phyloP scores from a whole-genome alignment of 805 yeast species.

The Candida gorgasii region DNA sequence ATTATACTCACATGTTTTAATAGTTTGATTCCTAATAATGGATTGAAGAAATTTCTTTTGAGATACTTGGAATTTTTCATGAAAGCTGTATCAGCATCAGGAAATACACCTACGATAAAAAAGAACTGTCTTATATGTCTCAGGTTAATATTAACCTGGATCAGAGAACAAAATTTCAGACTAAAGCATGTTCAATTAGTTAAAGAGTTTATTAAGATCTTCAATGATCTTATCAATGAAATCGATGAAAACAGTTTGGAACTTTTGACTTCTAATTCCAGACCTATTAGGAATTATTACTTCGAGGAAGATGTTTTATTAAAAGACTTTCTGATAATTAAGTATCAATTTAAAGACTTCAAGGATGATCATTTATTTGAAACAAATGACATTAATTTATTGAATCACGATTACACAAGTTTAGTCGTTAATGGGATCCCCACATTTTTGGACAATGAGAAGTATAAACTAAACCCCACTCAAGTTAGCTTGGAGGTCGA shows the following conservation, averaged over 20 bases:
- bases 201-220: constrained; percentile 15
- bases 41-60: constrained; percentile 10
- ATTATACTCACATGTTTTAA: constrained; percentile 24
- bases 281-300: constrained; percentile 53
- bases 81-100: background rate
- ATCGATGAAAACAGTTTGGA: constrained; percentile 1
- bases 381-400: constrained; percentile 21
- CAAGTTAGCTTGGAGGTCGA: constrained; percentile 10
- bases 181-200: constrained; percentile 15
- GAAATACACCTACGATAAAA: background rate
- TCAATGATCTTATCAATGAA: constrained; percentile 17
- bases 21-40: constrained; percentile 13
- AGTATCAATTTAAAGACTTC: constrained; percentile 58
- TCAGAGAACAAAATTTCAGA: constrained; percentile 46
- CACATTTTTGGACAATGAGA: constrained; percentile 14
- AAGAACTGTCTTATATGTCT: constrained; percentile 23
- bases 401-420: constrained; percentile 23
- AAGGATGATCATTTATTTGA: constrained; percentile 51
- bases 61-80: constrained; percentile 11
- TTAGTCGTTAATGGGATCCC: constrained; percentile 15
- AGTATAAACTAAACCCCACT: background rate
- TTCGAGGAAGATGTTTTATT: constrained; percentile 66
- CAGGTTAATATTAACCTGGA: constrained; percentile 59
- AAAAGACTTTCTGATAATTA: constrained; percentile 60
- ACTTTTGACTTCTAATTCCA: constrained; percentile 17